Evolutionary conservation across 2,329 filamentous ascomycete species (phyloP).

Genomic region (Verticillium klebahnii): DNA sequence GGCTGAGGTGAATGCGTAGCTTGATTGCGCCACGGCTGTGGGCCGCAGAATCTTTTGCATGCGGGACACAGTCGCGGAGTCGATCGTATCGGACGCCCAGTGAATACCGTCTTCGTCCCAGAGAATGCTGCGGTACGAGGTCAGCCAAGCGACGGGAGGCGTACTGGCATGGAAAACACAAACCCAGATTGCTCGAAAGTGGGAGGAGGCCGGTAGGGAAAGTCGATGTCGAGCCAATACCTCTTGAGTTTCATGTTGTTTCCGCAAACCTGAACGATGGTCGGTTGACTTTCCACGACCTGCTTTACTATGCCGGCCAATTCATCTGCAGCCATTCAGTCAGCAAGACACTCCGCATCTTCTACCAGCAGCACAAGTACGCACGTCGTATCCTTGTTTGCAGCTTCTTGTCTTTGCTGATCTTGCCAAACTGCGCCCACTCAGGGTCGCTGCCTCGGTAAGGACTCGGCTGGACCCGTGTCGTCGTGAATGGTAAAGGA

Average conservation of each 20-base stretch:
- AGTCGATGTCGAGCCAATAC: constrained; percentile 58
- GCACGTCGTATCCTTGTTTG: constrained; percentile 34
- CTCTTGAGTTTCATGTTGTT: constrained; percentile 42
- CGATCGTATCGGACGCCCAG: constrained; percentile 43
- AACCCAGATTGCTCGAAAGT: constrained; percentile 58
- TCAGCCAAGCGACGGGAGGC: background rate
- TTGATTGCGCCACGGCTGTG: constrained; percentile 42
- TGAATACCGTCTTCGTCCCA: constrained; percentile 44
- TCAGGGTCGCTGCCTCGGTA: constrained; percentile 58
- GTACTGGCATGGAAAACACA: constrained; percentile 13
- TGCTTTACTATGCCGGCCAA: constrained; percentile 37
- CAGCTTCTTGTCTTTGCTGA: constrained; percentile 48
- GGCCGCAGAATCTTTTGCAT: constrained; percentile 50
- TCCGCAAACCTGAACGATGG: constrained; percentile 40
- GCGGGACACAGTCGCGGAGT: constrained; percentile 38
- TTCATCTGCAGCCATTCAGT: constrained; percentile 31
- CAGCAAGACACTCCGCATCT: background rate
- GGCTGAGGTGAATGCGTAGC: constrained; percentile 47
- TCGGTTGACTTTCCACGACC: constrained; percentile 35
- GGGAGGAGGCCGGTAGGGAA: constrained; percentile 54
- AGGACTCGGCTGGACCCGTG: constrained; percentile 39
- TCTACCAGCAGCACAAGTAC: background rate
- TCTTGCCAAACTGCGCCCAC: constrained; percentile 54
- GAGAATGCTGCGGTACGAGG: constrained; percentile 33
- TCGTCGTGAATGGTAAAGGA: constrained; percentile 56